phyloP scores from a whole-genome alignment of 768 basidiomycete species.

The Lactarius hengduanensis region DNA sequence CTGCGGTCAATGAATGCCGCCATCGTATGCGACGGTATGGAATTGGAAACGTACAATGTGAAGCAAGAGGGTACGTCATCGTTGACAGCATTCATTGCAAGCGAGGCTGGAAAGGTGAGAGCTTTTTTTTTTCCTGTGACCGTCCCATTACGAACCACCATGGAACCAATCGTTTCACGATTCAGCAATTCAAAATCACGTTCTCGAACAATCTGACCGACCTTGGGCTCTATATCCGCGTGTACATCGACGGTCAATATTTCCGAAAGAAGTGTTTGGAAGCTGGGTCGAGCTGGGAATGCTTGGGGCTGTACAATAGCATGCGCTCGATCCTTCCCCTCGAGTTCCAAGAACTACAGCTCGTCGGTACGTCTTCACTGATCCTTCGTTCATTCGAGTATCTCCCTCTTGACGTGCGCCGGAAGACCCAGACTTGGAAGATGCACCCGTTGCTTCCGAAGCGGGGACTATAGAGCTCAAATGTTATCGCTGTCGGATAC shows the following conservation, averaged over 20 bases:
- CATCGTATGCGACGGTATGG: slow-evolving; percentile 8
- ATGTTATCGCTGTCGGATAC: slow-evolving; percentile 3
- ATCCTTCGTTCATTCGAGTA: neutral
- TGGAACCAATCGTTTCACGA: neutral
- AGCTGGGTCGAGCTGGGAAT: neutral
- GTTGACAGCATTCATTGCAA: slow-evolving; percentile 8
- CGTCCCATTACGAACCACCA: neutral
- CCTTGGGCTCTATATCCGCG: neutral
- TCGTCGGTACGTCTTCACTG: slow-evolving; percentile 12
- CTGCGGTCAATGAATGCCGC: neutral
- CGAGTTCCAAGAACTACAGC: slow-evolving; percentile 18
- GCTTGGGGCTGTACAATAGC: neutral
- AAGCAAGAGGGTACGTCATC: neutral
- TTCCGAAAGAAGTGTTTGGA: neutral
- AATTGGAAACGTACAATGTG: slow-evolving; percentile 1
- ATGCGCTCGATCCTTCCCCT: neutral
- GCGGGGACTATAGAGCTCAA: slow-evolving; percentile 21
- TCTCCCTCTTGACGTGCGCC: neutral
- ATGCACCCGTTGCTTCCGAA: slow-evolving; percentile 11
- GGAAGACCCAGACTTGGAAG: slow-evolving; percentile 18
- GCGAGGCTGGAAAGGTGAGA: slow-evolving; percentile 13
- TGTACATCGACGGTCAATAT: slow-evolving; percentile 12
- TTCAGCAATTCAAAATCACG: slow-evolving; percentile 12
- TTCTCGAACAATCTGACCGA: neutral
- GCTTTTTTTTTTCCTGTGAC: neutral